Conservation (phyloP, 73 alveolate genomes). For the Tetrahymena malaccensis region DNA sequence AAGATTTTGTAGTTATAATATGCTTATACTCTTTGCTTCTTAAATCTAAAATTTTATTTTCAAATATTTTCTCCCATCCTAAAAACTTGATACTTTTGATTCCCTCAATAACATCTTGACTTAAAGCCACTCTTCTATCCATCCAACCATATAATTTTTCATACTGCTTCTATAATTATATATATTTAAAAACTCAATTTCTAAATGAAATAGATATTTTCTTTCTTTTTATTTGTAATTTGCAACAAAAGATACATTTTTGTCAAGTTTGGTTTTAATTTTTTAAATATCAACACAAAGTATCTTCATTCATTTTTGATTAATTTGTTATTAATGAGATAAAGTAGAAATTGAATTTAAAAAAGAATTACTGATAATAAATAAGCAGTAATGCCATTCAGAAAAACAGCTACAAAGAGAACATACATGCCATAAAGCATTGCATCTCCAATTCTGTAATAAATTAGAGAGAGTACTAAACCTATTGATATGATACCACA, state of each 20-base stretch:
- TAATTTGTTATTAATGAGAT: background rate
- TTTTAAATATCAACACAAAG: background rate
- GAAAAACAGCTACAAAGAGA: background rate
- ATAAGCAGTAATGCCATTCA: background rate
- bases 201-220: too few relatives aligned
- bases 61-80: conserved; percentile 29
- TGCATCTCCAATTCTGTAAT: conserved; percentile 22
- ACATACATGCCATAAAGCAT: conserved; percentile 14
- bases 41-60: conserved; percentile 19
- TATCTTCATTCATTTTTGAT: background rate
- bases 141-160: background rate
- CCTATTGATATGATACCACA: background rate
- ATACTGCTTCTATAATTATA: background rate
- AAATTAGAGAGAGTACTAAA: background rate
- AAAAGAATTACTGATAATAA: background rate
- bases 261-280: too few relatives aligned
- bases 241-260: too few relatives aligned
- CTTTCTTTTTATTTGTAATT: too few relatives aligned
- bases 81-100: conserved; percentile 26
- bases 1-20: background rate
- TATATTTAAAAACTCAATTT: too few relatives aligned
- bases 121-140: conserved; percentile 28
- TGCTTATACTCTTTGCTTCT: conserved; percentile 12
- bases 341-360: background rate
- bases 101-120: conserved; percentile 35